These are phyloP conservation scores for Laetiporus sulphureus DNA, from an alignment of 1,284 basidiomycete genomes.

Conservation along the genomic window DNA sequence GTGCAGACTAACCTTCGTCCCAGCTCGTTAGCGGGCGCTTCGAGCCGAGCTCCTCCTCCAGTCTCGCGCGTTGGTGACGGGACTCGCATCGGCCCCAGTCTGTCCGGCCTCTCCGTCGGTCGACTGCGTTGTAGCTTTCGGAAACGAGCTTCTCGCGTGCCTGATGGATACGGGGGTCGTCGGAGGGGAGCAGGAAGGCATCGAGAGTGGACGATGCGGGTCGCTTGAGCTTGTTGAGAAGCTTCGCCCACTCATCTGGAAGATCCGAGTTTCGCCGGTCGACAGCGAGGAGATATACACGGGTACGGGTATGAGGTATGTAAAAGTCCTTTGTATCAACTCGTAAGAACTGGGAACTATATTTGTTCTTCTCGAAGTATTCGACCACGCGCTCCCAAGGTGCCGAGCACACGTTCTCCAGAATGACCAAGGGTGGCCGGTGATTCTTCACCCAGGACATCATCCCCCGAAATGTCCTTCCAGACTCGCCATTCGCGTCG, in stretches of 20 bases:
- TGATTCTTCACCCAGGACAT: conserved; percentile 88
- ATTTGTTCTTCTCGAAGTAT: conserved; percentile 73
- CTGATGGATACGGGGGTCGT: conserved; percentile 87
- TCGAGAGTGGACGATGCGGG: conserved; percentile 88
- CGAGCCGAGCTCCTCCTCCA: conserved; percentile 78
- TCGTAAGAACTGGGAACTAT: conserved; percentile 66
- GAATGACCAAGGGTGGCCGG: conserved; percentile 82
- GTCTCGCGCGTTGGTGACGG: conserved; percentile 81
- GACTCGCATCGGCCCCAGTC: conserved; percentile 94
- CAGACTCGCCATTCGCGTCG: conserved; percentile 83
- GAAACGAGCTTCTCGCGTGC: conserved; percentile 79
- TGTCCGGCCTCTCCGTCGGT: conserved; percentile 62
- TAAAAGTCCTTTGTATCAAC: conserved; percentile 94
- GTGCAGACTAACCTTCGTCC: conserved; percentile 69
- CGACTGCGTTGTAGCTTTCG: conserved; percentile 54
- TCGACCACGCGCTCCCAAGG: conserved; percentile 79
- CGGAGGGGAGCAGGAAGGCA: conserved; percentile 82
- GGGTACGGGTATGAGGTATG: conserved; percentile 90
- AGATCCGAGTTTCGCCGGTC: conserved; percentile 54
- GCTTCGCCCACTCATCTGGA: conserved; percentile 66
- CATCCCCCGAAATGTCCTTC: conserved; percentile 87
- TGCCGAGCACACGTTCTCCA: conserved; percentile 92
- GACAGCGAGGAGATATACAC: conserved; percentile 83
- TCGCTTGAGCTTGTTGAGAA: conserved; percentile 65
- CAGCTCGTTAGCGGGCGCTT: conserved; percentile 88